A percentile compares a stretch with the other conserved stretches of the same genome.
Conservation (phyloP, 2,329 filamentous ascomycete species). For the Teratosphaeria epicoccoides region DNA sequence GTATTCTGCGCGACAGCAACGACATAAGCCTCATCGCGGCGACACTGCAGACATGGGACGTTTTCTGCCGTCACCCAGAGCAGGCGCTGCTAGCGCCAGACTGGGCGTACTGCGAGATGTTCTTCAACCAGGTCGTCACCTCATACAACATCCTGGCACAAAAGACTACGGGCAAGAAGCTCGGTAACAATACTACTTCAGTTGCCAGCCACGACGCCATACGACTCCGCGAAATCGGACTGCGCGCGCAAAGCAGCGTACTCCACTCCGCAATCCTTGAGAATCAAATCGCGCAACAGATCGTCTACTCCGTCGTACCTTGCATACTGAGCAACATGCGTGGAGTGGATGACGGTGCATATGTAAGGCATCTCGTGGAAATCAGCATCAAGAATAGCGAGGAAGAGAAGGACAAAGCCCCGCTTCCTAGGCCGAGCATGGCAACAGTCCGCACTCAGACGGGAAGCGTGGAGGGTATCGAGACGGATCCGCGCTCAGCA, state of each 20-base stretch:
- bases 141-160: constrained; percentile 73
- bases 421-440: constrained; percentile 63
- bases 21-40: constrained; percentile 91
- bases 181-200: constrained; percentile 20
- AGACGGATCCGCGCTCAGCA: constrained; percentile 56
- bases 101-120: constrained; percentile 69
- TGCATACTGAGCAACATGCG: constrained; percentile 81
- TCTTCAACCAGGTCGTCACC: constrained; percentile 62
- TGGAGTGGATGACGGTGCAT: constrained; percentile 51
- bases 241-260: constrained; percentile 65
- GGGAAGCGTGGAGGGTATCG: constrained; percentile 41
- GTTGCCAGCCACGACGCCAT: constrained; percentile 59
- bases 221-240: constrained; percentile 44
- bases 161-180: constrained; percentile 37
- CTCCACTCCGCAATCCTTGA: constrained; percentile 70
- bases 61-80: constrained; percentile 83
- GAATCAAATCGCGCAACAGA: constrained; percentile 61
- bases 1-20: constrained; percentile 63
- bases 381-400: constrained; percentile 58
- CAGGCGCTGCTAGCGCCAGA: constrained; percentile 76
- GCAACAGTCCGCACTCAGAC: constrained; percentile 63
- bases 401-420: constrained; percentile 53
- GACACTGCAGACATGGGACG: constrained; percentile 73
- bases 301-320: constrained; percentile 64
- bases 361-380: constrained; percentile 57